Evolutionary conservation across 2,329 filamentous ascomycete species (phyloP), one percentile per base, ranked within the genome.

Genomic region (Penicillium sp.): DNA sequence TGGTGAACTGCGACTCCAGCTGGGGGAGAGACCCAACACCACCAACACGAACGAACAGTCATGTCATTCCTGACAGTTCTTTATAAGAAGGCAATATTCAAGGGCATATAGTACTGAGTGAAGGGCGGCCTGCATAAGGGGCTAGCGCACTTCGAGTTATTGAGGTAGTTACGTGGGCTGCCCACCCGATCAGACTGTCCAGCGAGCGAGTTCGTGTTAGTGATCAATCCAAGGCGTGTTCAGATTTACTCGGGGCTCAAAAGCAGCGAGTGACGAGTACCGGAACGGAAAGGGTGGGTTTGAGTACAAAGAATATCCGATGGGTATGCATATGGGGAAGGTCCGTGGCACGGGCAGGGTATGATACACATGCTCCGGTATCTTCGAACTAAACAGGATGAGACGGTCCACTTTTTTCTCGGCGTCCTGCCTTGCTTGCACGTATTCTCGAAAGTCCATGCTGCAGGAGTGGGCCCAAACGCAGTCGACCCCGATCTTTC

Each of bases 301-400:
- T 24, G 16, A 22, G 18, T 5, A 16, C 54, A 50, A 61, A 62
- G 54, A 20, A 55, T 47, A 51, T 40, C 28, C 30, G 25, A 46
- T 33, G 49, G 39, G 27, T 13, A 39, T 59, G 48, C 47, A 57
- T 51, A 16, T 50, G 27, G 36, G 39, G 49, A 58, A 48, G 55
- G 53, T 56, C 57, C 45, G 56, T 55, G 56, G 35, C 27, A 50
- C 42, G 40, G 28, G 28, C 43, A 49, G 48, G 42, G 47, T 51
- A 53, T 58, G 55, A 58, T 56, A n/a, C n/a, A n/a, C n/a, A 60
- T 60, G 51, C 53, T 51, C 48, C 48, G 35, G 50, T 51, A 57
- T 47, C 51, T 52, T 56, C 24, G 39, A 53, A 24, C 50, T 51
- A 39, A 36, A 45, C 53, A 50, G 36, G 51, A 54, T 50, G 24